These are phyloP conservation scores for Aspergillus niger DNA, from an alignment of 2,329 filamentous ascomycete species.

Conservation along the genomic window DNA sequence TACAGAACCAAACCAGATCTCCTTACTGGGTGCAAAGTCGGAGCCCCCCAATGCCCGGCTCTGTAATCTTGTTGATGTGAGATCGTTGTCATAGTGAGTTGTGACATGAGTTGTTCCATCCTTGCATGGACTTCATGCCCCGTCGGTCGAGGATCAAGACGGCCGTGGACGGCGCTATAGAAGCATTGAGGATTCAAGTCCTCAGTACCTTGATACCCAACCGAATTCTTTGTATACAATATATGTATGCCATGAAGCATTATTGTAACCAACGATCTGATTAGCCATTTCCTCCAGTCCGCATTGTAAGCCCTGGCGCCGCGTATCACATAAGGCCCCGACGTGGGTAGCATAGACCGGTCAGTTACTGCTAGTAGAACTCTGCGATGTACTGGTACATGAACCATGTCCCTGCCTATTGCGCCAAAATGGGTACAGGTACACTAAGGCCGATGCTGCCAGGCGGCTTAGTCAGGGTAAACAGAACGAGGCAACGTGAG, in stretches of 20 bases:
- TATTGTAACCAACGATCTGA: not conserved
- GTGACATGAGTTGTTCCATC: not conserved
- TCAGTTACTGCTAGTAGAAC: too few species aligned
- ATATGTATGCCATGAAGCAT: not conserved
- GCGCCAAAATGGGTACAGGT: not conserved
- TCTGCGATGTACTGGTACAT: too few species aligned
- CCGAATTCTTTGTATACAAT: constrained; percentile 11
- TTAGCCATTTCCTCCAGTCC: not conserved
- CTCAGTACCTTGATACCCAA: constrained; percentile 15
- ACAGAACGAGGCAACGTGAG: not conserved
- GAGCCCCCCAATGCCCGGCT: not conserved
- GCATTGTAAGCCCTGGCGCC: not conserved
- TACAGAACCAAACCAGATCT: not conserved
- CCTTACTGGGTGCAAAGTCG: not conserved
- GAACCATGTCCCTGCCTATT: not conserved
- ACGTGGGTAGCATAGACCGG: too few species aligned
- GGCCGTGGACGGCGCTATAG: not conserved
- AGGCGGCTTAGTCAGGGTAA: constrained; percentile 1
- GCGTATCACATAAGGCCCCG: not conserved
- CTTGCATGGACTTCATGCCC: not conserved
- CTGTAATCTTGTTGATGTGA: not conserved
- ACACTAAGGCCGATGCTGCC: not conserved
- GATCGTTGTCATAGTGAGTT: not conserved
- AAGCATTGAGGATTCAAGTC: not conserved
- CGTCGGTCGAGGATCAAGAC: not conserved